Percentiles rank a stretch among this genome's conserved stretches.
Conservation (phyloP, 345 rosid genomes). For the Xanthoceras sorbifolium region DNA sequence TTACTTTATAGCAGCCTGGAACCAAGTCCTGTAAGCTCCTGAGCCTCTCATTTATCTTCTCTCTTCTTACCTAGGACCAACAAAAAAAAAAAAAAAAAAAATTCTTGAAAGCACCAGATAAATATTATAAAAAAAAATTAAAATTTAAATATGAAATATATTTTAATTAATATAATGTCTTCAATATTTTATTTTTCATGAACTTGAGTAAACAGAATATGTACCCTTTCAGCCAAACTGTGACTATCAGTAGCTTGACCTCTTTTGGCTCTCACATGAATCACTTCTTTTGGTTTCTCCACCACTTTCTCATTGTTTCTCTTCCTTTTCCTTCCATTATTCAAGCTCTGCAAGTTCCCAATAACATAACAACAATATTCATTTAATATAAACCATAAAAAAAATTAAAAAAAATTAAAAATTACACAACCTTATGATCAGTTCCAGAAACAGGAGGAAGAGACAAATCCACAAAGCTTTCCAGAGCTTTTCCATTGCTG, state of each 20-base stretch:
- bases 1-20: constrained; percentile 75
- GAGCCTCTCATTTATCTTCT: constrained; percentile 64
- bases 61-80: constrained; percentile 54
- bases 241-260: constrained; percentile 83
- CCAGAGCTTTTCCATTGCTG: constrained; percentile 4
- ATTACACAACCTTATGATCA: constrained; percentile 15
- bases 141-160: neutral
- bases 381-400: neutral
- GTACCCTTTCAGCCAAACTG: constrained; percentile 72
- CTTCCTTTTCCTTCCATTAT: constrained; percentile 41
- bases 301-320: constrained; percentile 17
- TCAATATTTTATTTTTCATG: too few relatives aligned
- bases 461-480: constrained; percentile 15
- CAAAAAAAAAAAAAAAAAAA: neutral
- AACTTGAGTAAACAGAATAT: neutral
- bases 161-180: too few relatives aligned
- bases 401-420: neutral
- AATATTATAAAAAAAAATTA: too few relatives aligned
- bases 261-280: constrained; percentile 73
- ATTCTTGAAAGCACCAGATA: neutral
- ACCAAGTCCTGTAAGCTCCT: constrained; percentile 65
- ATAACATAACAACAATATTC: neutral
- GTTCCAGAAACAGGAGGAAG: constrained; percentile 22
- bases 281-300: constrained; percentile 45
- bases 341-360: constrained; percentile 17